Evolutionary conservation across 148 eudicot genomes (phyloP), one percentile per base, ranked within the genome.

Genomic region (Spergularia marina): DNA sequence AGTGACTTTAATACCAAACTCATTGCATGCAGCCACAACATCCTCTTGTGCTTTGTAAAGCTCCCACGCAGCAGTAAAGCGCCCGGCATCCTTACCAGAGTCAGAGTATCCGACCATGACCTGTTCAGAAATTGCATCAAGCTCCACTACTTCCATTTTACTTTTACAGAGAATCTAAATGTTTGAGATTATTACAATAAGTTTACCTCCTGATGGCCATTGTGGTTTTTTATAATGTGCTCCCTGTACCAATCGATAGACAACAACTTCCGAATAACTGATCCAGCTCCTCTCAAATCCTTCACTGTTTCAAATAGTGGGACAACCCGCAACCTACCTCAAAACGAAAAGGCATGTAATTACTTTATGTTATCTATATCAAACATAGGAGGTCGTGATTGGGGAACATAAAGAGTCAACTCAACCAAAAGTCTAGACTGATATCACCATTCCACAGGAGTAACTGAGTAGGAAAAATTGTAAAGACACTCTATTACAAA

Each of bases 51-150:
- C 98, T 88, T 93, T 94, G 78, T 91, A 89, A 64, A 89, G 97
- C 69, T 91, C 97, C 94, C 98, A 91, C 7, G 97, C 98, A 55
- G 97, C 98, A 70, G 97, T 85, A 65, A 94, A 91, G 69, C 98
- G 91, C n/a, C 98, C 94, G 68, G 94, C 94, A 82, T 94, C 97
- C 84, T 94, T 91, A 68, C 98, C 94, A 23, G 94, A 89, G 82
- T 91, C 97, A 21, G 94, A 94, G 77, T 94, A 94, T 65, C 98
- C 98, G 78, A 93, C 94, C 97, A 93, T 93, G 40, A 93, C 98
- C 98, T 93, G 87, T 62, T 67, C 72, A 82, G 30, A 62, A 74
- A 69, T 30, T 25, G 23, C 58, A 55, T 76, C 49, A 65, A 64
- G 73, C 56, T 71, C 72, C 68, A 71, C 12, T 44, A 53, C 12